Conservation (phyloP, 1,139 yeast genomes). For the Hanseniaspora gamundiae region DNA sequence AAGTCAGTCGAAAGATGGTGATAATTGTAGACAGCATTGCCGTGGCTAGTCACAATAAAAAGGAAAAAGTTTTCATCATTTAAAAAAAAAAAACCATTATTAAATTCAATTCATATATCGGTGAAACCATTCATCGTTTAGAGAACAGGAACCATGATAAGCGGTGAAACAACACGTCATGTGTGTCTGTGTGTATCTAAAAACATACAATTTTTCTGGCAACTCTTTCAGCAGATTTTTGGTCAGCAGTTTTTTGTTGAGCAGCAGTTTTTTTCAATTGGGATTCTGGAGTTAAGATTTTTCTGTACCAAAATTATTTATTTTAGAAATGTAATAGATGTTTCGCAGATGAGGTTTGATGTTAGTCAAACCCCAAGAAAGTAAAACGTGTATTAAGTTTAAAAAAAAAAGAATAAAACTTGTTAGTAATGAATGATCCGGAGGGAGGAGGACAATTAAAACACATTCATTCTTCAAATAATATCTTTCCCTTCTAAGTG, state of each 20-base stretch:
- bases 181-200: too few species aligned
- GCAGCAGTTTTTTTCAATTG: slow-evolving; percentile 91
- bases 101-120: not conserved
- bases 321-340: not conserved
- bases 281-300: slow-evolving; percentile 61
- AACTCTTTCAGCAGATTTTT: slow-evolving; percentile 78
- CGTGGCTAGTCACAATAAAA: slow-evolving; percentile 62
- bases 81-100: slow-evolving; percentile 9
- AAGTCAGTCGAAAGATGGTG: slow-evolving; percentile 99
- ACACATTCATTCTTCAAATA: not conserved
- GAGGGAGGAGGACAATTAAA: not conserved
- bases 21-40: slow-evolving; percentile 82
- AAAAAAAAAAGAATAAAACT: not conserved
- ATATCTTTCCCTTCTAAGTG: too few species aligned
- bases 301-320: slow-evolving; percentile 1
- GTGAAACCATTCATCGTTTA: too few species aligned
- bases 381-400: too few species aligned
- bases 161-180: too few species aligned
- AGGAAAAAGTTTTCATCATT: slow-evolving; percentile 30
- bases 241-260: slow-evolving; percentile 74
- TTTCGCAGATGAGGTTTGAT: not conserved
- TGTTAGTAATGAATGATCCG: not conserved
- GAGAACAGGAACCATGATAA: too few species aligned
- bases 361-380: too few species aligned
- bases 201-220: slow-evolving; percentile 84